Conservation (phyloP, 163 green algal genomes). For the Volvox carteri region DNA sequence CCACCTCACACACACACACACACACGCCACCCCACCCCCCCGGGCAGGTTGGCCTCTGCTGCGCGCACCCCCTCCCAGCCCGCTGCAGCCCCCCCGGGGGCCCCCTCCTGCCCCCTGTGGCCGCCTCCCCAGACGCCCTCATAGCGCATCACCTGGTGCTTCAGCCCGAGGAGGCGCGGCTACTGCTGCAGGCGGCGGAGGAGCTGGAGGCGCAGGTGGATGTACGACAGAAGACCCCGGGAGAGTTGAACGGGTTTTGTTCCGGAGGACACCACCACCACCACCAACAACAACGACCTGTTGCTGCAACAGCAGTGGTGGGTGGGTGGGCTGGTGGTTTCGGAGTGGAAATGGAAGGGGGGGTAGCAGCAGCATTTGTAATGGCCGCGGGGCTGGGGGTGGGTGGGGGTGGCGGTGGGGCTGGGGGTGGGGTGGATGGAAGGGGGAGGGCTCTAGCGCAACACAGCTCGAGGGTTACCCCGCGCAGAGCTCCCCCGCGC, state of each 20-base stretch:
- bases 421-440: neutral
- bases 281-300: no score
- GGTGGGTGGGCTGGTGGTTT: no score
- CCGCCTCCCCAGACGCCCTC: slow-evolving; percentile 78
- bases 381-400: neutral
- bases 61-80: neutral
- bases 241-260: no score
- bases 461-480: no score
- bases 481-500: no score
- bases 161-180: neutral
- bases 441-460: neutral
- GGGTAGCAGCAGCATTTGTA: neutral
- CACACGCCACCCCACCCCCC: no score
- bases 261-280: no score
- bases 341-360: neutral
- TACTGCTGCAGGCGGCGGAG: neutral
- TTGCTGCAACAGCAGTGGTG: no score
- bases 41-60: slow-evolving; percentile 50
- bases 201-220: neutral
- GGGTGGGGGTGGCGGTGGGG: neutral
- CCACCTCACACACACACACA: neutral
- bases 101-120: slow-evolving; percentile 71
- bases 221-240: no score
- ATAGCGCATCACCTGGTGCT: slow-evolving; percentile 62
- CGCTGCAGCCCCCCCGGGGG: neutral